Evolutionary conservation across 768 basidiomycete genomes (phyloP), one percentile per base, ranked within the genome.

Genomic region (Hypholoma fasciculare): DNA sequence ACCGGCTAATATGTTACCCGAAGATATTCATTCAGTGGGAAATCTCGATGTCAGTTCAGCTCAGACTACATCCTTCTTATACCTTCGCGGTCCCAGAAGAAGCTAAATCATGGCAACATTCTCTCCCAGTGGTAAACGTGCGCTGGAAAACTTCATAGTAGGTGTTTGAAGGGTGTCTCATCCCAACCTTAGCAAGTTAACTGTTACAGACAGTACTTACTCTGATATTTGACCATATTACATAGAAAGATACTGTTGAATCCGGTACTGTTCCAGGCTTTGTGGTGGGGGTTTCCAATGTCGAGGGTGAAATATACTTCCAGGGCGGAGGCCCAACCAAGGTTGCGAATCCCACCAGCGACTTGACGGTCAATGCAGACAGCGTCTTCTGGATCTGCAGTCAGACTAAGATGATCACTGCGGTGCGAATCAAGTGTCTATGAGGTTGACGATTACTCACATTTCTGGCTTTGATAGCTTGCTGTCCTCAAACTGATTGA

Each of bases 381-480:
- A 69, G 69, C 16, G 54, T 76, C n/a, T 75, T 75, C 52, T 76
- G 75, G 75, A 67, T 77, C 27, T 76, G 74, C 57, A 77, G 76
- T 53, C 72, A 74, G 58, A 74, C 74, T 1, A 76, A 77, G 60
- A 59, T 76, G 60, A 66, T 76, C 26, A 64, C 68, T 40, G 62
- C 71, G 14, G 76, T 72, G 50, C 1, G 71, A 38, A 38, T 57
- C 38, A 36, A 43, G 12, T 23, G 27, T 26, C 2, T 36, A 30
- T 19, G 5, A 3, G 19, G n/a, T 8, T 47, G 1, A 7, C 23
- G 26, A n/a, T 23, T 20, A 19, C 19, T 43, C 16, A 36, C 37
- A 11, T 1, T 30, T 39, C 2, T 43, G 2, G 38, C 7, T 40
- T 36, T 27, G 17, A 23, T 42, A 75, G 74, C 56, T 75, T 30